These are phyloP conservation scores for Psidium friedrichsthalianum DNA, from an alignment of 345 rosid genomes.

Conservation along the genomic window DNA sequence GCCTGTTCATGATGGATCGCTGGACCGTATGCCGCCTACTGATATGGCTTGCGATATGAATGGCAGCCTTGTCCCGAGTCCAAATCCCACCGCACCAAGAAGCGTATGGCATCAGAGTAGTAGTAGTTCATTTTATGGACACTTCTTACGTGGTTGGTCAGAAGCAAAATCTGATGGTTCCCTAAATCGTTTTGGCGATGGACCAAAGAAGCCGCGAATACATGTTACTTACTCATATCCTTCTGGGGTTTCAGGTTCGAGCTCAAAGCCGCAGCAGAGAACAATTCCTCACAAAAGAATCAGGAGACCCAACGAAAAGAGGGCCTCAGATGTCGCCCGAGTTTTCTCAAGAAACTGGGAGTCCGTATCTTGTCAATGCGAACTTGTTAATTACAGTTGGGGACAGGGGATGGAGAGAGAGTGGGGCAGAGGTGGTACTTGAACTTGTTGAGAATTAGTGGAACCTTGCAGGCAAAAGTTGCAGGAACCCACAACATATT, in stretches of 20 bases:
- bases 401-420: slow-evolving; percentile 90
- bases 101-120: slow-evolving; percentile 66
- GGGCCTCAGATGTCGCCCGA: slow-evolving; percentile 38
- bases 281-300: slow-evolving; percentile 60
- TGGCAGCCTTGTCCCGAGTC: slow-evolving; percentile 48
- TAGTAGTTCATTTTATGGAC: slow-evolving; percentile 35
- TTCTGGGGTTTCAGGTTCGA: slow-evolving; percentile 45
- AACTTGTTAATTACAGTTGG: slow-evolving; percentile 61
- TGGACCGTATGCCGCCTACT: slow-evolving; percentile 25
- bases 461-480: too few relatives aligned
- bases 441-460: too few relatives aligned
- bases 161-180: slow-evolving; percentile 51
- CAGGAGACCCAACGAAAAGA: slow-evolving; percentile 66
- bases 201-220: slow-evolving; percentile 88
- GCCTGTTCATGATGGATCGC: slow-evolving; percentile 15
- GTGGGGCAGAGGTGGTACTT: background rate
- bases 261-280: slow-evolving; percentile 45
- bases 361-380: slow-evolving; percentile 52
- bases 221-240: slow-evolving; percentile 83
- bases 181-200: slow-evolving; percentile 51
- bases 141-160: slow-evolving; percentile 57
- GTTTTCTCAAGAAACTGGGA: slow-evolving; percentile 50
- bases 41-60: slow-evolving; percentile 24
- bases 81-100: slow-evolving; percentile 83
- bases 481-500: background rate